Conservation (phyloP, 768 basidiomycete species). For the Pisolithus albus region DNA sequence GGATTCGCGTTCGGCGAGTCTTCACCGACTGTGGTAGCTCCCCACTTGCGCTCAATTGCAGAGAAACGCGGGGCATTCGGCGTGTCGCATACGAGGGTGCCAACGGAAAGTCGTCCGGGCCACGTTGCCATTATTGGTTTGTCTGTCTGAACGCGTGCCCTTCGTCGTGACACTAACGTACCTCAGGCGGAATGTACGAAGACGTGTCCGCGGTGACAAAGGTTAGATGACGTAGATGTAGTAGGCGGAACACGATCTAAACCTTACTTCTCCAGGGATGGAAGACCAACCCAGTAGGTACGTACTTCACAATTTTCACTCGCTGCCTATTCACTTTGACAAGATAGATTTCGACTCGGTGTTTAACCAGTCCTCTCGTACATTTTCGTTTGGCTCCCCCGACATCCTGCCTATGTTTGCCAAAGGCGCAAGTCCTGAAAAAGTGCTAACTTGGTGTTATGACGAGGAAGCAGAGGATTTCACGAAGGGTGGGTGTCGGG, state of each 20-base stretch:
- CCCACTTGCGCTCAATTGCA: conserved; percentile 62
- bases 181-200: conserved; percentile 83
- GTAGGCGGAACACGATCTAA: conserved; percentile 2
- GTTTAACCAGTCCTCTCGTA: conserved; percentile 72
- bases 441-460: conserved; percentile 72
- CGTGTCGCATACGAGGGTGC: conserved; percentile 79
- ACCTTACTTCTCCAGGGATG: conserved; percentile 43
- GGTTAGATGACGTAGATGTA: conserved; percentile 31
- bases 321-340: not conserved
- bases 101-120: conserved; percentile 83
- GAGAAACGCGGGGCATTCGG: conserved; percentile 71
- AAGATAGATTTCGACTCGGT: conserved; percentile 80
- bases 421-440: conserved; percentile 59
- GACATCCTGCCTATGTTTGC: conserved; percentile 87
- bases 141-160: conserved; percentile 2
- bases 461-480: conserved; percentile 78
- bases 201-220: conserved; percentile 85
- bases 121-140: conserved; percentile 83
- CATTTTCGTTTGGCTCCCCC: conserved; percentile 81
- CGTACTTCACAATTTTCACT: too few relatives aligned
- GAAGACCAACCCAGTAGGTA: too few relatives aligned
- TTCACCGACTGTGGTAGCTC: conserved; percentile 61
- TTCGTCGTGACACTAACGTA: conserved; percentile 3
- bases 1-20: conserved; percentile 47
- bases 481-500: conserved; percentile 53